These are phyloP conservation scores for Thinopyrum elongatum DNA, from an alignment of 176 grass and related monocot genomes.

Conservation along the genomic window DNA sequence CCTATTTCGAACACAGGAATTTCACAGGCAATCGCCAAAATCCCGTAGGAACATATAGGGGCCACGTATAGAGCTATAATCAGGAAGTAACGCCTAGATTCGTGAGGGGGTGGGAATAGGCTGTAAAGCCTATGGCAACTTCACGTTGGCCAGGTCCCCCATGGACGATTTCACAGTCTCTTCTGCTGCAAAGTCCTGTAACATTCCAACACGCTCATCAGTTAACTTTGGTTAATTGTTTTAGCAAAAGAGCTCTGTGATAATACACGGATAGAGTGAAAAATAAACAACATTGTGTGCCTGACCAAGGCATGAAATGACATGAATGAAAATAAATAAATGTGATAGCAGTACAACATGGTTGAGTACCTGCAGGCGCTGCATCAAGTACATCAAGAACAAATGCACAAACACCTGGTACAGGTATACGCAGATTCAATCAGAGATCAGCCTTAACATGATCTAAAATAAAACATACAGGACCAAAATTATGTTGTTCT, in stretches of 20 bases:
- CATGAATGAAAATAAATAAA: neutral
- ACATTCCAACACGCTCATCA: constrained; percentile 18
- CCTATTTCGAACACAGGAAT: neutral
- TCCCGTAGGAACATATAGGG: neutral
- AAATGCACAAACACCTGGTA: constrained; percentile 96
- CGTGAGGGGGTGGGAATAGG: neutral
- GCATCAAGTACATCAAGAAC: constrained; percentile 97
- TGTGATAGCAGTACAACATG: neutral
- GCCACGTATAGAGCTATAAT: neutral
- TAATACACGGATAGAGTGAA: neutral
- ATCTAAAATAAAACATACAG: neutral
- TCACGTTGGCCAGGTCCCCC: constrained; percentile 51
- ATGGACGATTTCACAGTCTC: constrained; percentile 46
- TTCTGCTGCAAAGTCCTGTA: constrained; percentile 65
- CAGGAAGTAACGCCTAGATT: constrained; percentile 16
- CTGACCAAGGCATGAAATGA: neutral
- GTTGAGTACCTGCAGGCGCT: constrained; percentile 77
- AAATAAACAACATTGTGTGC: neutral
- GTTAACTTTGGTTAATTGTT: neutral
- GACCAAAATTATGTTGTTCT: constrained; percentile 15
- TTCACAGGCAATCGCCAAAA: neutral
- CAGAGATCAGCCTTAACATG: neutral
- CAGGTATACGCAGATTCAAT: constrained; percentile 9
- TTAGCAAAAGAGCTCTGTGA: neutral
- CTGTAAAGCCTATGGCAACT: constrained; percentile 50